These are phyloP conservation scores for Phytopythium sindhum DNA, from an alignment of 352 stramenopile genomes.

Conservation along the genomic window DNA sequence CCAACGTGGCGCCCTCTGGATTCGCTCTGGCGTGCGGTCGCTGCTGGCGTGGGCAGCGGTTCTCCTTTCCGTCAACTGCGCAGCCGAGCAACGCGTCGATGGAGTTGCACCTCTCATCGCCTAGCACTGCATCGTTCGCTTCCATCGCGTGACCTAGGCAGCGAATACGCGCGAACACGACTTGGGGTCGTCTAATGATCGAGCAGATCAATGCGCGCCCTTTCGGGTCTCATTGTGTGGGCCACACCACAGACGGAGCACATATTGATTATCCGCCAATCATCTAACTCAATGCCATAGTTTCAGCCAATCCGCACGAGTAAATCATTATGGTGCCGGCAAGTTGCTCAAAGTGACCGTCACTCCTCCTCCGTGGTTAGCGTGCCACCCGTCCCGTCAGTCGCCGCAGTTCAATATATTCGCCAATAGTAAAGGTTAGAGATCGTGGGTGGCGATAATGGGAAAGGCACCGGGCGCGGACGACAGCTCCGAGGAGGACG, in stretches of 20 bases:
- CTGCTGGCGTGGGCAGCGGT: neutral
- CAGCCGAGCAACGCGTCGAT: neutral
- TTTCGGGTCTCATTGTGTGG: slow-evolving; percentile 1
- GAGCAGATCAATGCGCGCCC: neutral
- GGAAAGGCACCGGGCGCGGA: slow-evolving; percentile 27
- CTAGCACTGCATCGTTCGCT: neutral
- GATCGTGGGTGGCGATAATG: neutral
- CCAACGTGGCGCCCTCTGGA: neutral
- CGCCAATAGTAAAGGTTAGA: neutral
- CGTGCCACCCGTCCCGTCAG: neutral
- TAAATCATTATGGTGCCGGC: neutral
- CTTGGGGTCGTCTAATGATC: neutral
- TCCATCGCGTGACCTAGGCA: neutral
- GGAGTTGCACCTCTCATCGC: neutral
- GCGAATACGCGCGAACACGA: neutral
- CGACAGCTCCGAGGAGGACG: slow-evolving; percentile 85
- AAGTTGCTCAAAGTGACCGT: neutral
- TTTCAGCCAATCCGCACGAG: neutral
- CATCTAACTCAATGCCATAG: neutral
- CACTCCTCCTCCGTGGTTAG: neutral
- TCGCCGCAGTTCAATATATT: neutral
- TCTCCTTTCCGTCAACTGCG: neutral
- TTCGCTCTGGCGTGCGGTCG: neutral
- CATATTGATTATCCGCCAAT: neutral
- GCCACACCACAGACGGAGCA: neutral